Evolutionary conservation across 2,329 filamentous ascomycete genomes (phyloP).

Genomic region (Mycosphaerella arachidis): DNA sequence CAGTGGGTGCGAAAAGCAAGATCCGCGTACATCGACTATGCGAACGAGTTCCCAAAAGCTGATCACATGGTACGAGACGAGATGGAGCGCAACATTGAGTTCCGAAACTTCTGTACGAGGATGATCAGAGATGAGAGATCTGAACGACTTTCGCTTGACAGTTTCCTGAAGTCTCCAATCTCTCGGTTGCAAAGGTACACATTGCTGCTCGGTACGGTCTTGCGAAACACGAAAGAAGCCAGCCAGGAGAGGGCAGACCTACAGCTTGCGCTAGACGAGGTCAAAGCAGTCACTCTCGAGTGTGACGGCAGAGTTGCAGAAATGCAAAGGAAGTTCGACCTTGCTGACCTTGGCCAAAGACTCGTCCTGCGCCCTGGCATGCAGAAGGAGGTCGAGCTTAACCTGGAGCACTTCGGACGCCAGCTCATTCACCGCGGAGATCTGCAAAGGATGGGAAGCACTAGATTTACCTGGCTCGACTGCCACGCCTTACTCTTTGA

Average conservation of each 20-base stretch:
- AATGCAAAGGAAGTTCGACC: slow-evolving; percentile 82
- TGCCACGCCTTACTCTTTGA: slow-evolving; percentile 92
- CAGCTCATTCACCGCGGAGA: slow-evolving; percentile 87
- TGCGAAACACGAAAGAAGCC: slow-evolving; percentile 77
- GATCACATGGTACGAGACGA: slow-evolving; percentile 80
- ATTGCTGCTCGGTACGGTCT: slow-evolving; percentile 74
- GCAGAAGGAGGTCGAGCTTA: slow-evolving; percentile 74
- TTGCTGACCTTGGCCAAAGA: slow-evolving; percentile 78
- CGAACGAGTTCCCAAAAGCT: slow-evolving; percentile 78
- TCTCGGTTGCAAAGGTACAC: slow-evolving; percentile 87
- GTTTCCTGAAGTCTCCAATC: slow-evolving; percentile 88
- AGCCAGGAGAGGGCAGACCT: slow-evolving; percentile 87
- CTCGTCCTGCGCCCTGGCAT: slow-evolving; percentile 82
- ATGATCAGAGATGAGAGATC: slow-evolving; percentile 74
- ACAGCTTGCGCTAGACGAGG: slow-evolving; percentile 79
- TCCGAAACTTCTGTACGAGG: slow-evolving; percentile 78
- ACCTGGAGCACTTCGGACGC: slow-evolving; percentile 88
- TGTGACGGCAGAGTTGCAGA: slow-evolving; percentile 91
- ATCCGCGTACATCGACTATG: slow-evolving; percentile 85
- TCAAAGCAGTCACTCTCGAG: slow-evolving; percentile 81
- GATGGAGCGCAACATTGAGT: slow-evolving; percentile 75
- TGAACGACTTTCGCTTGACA: slow-evolving; percentile 85
- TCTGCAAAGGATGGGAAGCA: slow-evolving; percentile 80
- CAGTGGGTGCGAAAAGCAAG: slow-evolving; percentile 98
- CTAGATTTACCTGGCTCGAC: slow-evolving; percentile 88